Percentiles rank a stretch among this genome's conserved stretches.
Evolutionary conservation across 225 moss, liverwort and hornwort genomes (phyloP).

Genomic region (Takakia lepidozioides): DNA sequence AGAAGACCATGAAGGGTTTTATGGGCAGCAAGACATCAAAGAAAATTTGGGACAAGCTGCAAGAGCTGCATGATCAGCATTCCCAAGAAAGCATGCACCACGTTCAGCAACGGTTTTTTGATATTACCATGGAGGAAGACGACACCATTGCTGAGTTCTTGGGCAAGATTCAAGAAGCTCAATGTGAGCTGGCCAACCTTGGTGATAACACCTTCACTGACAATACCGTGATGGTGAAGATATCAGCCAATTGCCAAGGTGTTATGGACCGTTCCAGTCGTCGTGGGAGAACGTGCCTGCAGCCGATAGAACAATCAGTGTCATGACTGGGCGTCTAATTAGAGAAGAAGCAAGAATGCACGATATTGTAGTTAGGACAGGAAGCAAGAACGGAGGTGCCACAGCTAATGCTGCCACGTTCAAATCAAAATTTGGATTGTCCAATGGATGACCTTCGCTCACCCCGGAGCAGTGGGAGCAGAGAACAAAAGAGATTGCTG

Average conservation of each 20-base stretch:
- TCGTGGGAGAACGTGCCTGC: not conserved
- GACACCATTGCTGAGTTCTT: not conserved
- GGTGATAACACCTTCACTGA: too few relatives aligned
- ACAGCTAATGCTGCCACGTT: conserved; percentile 6
- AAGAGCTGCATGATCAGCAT: conserved; percentile 3
- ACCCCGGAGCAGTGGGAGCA: conserved; percentile 1
- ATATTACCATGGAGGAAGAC: conserved; percentile 1
- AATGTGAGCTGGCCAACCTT: conserved; percentile 3
- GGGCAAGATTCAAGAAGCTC: conserved; percentile 3
- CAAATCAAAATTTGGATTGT: not conserved
- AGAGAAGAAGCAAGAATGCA: conserved; percentile 1
- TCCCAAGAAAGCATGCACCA: conserved; percentile 3
- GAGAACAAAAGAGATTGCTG: not conserved
- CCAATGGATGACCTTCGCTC: not conserved
- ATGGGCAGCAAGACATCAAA: conserved; percentile 2
- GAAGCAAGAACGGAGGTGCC: not conserved
- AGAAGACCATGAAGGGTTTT: conserved; percentile 4
- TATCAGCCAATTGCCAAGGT: not conserved
- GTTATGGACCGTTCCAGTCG: not conserved
- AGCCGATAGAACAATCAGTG: conserved; percentile 5
- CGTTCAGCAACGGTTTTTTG: conserved; percentile 6
- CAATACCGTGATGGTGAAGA: too few relatives aligned
- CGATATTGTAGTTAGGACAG: not conserved
- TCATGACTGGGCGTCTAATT: not conserved
- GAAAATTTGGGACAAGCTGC: conserved; percentile 2